Evolutionary conservation across 805 yeast species (phyloP), one percentile per base, ranked within the genome.

Genomic region (Komagataella pseudopastoris): DNA sequence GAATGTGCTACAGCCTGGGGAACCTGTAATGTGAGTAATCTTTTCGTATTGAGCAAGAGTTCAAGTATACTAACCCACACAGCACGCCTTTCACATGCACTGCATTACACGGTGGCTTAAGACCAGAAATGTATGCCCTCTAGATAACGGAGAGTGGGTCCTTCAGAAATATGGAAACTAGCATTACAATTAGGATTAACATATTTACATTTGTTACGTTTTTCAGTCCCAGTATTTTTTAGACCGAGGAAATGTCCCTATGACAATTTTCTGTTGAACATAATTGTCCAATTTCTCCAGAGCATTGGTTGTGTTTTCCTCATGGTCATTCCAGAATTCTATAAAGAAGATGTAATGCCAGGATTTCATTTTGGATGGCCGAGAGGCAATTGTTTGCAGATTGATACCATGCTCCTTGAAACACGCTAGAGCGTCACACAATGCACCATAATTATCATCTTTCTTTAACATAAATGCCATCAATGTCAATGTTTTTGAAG

Each of bases 1-100:
- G 89, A 84, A 58, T 93, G 99, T 71, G 82, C 86, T 46, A 93
- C 96, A 7, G 98, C 97, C 3, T 89, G 97, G 90, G 99, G 99
- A 49, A 77, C 79, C 48, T 93, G 99, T 70, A 90, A 88, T 53
- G 39, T 30, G 10, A 30, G 39, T 30, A 4, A 30, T 30, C 39
- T 30, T 30, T 30, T 14, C 14, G 14, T 10, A 30, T 12, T 30
- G 10, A 10, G 10, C n/a, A 30, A 5, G n/a, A 30, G 39, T 30
- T 30, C 14, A 14, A 30, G 3, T 30, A 30, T 30, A 30, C 39
- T 30, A 30, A 30, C 39, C 39, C n/a, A 30, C 39, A 14, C 10
- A 30, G 39, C 99, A 93, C 65, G 96, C 96, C n/a, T 93, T 93
- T 77, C 99, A 93, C 64, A 74, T 89, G 68, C 99, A 93, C 70